Evolutionary conservation across 1,284 basidiomycete genomes (phyloP), one percentile per base, ranked within the genome.

Genomic region (Ganoderma multipileum): DNA sequence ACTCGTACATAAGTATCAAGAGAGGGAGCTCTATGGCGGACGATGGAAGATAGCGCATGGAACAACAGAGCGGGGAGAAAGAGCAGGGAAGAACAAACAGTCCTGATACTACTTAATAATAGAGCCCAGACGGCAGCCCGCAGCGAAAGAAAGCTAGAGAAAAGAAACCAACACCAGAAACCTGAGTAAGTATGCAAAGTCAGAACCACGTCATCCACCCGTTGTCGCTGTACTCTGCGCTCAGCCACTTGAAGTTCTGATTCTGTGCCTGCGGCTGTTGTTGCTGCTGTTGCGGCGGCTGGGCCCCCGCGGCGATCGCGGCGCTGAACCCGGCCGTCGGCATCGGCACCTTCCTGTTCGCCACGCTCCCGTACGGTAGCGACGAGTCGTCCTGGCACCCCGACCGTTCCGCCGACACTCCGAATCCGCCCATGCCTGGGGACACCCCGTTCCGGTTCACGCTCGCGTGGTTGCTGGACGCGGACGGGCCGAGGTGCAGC

Each of bases 131-230:
- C 54, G 30, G 14, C n/a, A 60, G 39, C 36, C 38, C 38, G 26
- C 58, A 41, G 58, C 38, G 11, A 52, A 52, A 26, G 47, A 33
- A 33, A 33, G 8, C 33, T 14, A 52, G 14, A 12, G 7, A 42
- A 42, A 50, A 44, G 20, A 47, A 23, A 47, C 7, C 36, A 11
- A 11, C 41, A 20, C 16, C 41, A 42, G 23, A 50, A 52, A 26
- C 20, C 44, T 30, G 28, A 23, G 23, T n/a, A 4, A 54, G 14
- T 30, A 54, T 16, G 50, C 16, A n/a, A 18, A 28, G 36, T 64
- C 70, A 79, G 63, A 76, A 74, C 77, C 77, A 79, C 65, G 73
- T 76, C 78, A 79, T 78, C 76, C 77, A 79, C 55, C 71, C 69
- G 66, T 74, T 76, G 47, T 78, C 78, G 61, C 71, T 72, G 63